Evolutionary conservation across 2,329 filamentous ascomycete genomes (phyloP), one percentile per base, ranked within the genome.

Genomic region (Colletotrichum tanaceti): DNA sequence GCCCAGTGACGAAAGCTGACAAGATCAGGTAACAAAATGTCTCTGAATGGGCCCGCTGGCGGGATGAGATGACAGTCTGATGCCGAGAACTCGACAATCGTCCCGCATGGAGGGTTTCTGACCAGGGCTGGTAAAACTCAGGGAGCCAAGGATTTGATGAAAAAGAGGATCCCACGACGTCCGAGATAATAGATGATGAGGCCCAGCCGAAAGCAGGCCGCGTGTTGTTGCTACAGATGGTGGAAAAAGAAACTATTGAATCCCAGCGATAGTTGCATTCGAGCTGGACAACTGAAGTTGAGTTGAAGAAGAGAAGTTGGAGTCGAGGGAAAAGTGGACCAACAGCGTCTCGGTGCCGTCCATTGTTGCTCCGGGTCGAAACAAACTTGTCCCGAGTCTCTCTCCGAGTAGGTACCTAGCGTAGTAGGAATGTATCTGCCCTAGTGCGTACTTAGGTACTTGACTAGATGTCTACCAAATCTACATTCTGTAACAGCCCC

Each of bases 21-120:
- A n/a, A n/a, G 20, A 39, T 22, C 32, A 53, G 39, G 32, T 46
- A 43, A 41, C 22, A 16, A 35, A 57, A 50, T 57, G 55, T 55
- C 50, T 65, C 57, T 52, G 65, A 46, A 68, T 68, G 62, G 62
- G 65, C 55, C 65, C 65, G 65, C 18, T 50, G 57, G 52, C 39
- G 55, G 62, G 62, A 65, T 65, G 62, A 38, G 62, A 65, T 57
- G 65, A 20, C 55, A 68, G 59, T 14, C 55, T 41, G 49, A 20
- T 57, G 62, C 62, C 62, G 47, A 68, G 57, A 46, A 32, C n/a
- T 68, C 65, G 65, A 61, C 55, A 65, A 68, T 60, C 49, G 62
- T 57, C 62, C 55, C 38, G 65, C 65, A 68, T 35, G 9, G 24
- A 43, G 55, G 49, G 65, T 68, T 68, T 65, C 65, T 55, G 44